Conservation (phyloP, 345 rosid genomes). For the Orychophragmus violaceus region DNA sequence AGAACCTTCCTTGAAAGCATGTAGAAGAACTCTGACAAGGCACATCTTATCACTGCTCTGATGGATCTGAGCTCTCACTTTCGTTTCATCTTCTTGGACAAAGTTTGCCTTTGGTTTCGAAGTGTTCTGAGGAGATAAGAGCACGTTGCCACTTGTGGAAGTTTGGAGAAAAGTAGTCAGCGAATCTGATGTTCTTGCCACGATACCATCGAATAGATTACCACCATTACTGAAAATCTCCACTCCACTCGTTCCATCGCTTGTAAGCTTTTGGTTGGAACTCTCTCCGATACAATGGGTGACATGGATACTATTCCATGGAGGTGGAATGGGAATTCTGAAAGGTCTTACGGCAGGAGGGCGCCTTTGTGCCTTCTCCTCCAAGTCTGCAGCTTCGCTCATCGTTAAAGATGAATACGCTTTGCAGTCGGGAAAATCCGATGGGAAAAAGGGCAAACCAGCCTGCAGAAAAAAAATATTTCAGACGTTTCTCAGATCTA, state of each 20-base stretch:
- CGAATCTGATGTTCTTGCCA: slow-evolving; percentile 55
- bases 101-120: slow-evolving; percentile 24
- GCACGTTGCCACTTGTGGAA: slow-evolving; percentile 31
- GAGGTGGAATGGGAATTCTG: slow-evolving; percentile 59
- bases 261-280: slow-evolving; percentile 21
- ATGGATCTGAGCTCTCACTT: slow-evolving; percentile 26
- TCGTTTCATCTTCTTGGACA: slow-evolving; percentile 19
- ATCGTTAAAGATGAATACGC: slow-evolving; percentile 53
- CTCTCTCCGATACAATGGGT: slow-evolving; percentile 19
- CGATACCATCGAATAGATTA: slow-evolving; percentile 38
- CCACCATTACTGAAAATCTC: slow-evolving; percentile 6
- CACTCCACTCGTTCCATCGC: slow-evolving; percentile 5
- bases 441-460: slow-evolving; percentile 71
- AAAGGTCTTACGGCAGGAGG: slow-evolving; percentile 58
- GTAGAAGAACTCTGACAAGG: slow-evolving; percentile 71
- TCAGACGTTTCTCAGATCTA: neutral
- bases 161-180: slow-evolving; percentile 40
- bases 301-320: slow-evolving; percentile 54
- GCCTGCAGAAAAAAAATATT: slow-evolving; percentile 40
- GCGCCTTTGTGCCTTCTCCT: slow-evolving; percentile 37
- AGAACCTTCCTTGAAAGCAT: slow-evolving; percentile 64
- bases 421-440: slow-evolving; percentile 76
- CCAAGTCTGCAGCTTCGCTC: slow-evolving; percentile 44
- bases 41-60: slow-evolving; percentile 38
- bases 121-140: slow-evolving; percentile 39